Evolutionary conservation across 2,329 filamentous ascomycete genomes (phyloP).

Genomic region (Clonostachys chloroleuca): DNA sequence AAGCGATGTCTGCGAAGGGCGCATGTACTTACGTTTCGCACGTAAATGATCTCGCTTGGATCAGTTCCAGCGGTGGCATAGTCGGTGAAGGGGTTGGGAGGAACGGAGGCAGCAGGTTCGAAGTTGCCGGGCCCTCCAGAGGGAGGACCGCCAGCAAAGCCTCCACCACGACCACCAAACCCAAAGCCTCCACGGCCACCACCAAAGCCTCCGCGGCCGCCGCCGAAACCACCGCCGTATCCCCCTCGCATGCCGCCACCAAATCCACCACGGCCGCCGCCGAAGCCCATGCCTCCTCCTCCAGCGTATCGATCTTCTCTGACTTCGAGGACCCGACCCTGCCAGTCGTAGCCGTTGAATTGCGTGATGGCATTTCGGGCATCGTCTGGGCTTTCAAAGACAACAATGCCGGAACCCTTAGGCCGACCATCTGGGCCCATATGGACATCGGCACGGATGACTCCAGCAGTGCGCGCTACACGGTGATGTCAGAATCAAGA

Average conservation of each 20-base stretch:
- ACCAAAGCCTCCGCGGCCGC: conserved; percentile 50
- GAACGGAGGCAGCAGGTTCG: conserved; percentile 39
- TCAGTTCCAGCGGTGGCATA: conserved; percentile 85
- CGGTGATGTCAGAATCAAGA: conserved; percentile 1
- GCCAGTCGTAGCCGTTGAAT: conserved; percentile 99
- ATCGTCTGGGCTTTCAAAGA: conserved; percentile 92
- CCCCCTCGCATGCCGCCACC: conserved; percentile 55
- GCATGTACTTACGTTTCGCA: conserved; percentile 77
- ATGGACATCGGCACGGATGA: conserved; percentile 95
- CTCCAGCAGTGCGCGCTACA: conserved; percentile 60
- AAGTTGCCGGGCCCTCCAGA: conserved; percentile 33
- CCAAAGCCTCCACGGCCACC: conserved; percentile 40
- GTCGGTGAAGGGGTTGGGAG: conserved; percentile 91
- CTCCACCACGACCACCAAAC: conserved; percentile 26
- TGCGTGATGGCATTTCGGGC: conserved; percentile 94
- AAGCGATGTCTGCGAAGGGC: conserved; percentile 5
- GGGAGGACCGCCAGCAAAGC: conserved; percentile 29
- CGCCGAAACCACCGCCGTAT: conserved; percentile 50
- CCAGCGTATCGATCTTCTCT: conserved; percentile 88
- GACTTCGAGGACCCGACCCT: conserved; percentile 87
- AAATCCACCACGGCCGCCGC: conserved; percentile 52
- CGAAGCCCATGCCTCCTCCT: conserved; percentile 40
- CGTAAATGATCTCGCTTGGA: conserved; percentile 80
- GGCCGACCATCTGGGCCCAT: conserved; percentile 85
- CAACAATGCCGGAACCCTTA: conserved; percentile 95